Evolutionary conservation across 371 early-diverging fungal genomes (phyloP).

Genomic region (Mortierella sp.): DNA sequence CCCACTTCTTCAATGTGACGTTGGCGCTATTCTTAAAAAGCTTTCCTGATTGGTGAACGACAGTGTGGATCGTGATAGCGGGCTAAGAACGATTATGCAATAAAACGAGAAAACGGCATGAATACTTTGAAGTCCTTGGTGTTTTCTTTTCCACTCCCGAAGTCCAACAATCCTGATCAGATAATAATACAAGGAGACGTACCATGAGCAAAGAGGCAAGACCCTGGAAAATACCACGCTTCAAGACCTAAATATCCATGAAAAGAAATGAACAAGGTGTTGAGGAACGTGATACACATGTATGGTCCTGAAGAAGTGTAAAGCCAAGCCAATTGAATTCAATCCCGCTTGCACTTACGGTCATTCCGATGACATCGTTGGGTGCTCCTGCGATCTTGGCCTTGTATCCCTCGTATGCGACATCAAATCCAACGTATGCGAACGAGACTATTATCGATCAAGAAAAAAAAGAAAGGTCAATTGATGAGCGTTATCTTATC

Average conservation of each 20-base stretch:
- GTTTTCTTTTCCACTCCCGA: background rate
- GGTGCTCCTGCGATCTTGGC: conserved; percentile 66
- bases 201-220: conserved; percentile 77
- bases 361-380: conserved; percentile 65
- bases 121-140: background rate
- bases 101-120: background rate
- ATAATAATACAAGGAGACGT: background rate
- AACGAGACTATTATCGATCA: conserved; percentile 61
- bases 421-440: conserved; percentile 75
- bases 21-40: conserved; percentile 69
- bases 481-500: background rate
- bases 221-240: conserved; percentile 80
- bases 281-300: background rate
- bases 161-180: background rate
- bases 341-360: conserved; percentile 31
- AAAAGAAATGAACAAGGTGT: background rate
- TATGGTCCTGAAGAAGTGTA: background rate
- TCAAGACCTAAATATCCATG: conserved; percentile 54
- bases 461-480: background rate
- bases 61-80: conserved; percentile 79
- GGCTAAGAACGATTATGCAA: conserved; percentile 54
- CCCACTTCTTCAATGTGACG: conserved; percentile 69
- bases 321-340: conserved; percentile 2
- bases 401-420: conserved; percentile 80
- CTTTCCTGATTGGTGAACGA: conserved; percentile 78